A percentile compares a stretch with the other conserved stretches of the same genome.
phyloP scores from a whole-genome alignment of 2,329 filamentous ascomycete species.

The Fusarium algeriense region DNA sequence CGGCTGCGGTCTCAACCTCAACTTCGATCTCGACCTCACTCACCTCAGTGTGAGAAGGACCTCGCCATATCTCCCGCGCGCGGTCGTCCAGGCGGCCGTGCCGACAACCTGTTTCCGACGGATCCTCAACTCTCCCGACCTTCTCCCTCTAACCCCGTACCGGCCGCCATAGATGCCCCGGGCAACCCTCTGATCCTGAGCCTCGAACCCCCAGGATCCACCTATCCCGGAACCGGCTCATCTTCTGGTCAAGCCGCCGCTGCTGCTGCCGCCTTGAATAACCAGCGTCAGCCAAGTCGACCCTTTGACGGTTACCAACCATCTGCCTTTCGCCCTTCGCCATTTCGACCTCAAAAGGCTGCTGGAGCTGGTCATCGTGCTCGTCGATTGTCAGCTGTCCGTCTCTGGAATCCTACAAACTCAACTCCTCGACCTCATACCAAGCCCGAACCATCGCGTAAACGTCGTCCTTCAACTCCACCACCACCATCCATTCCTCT shows the following conservation, averaged over 20 bases:
- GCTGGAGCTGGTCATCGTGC: constrained; percentile 48
- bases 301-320: constrained; percentile 32
- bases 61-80: constrained; percentile 50
- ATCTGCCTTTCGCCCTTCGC: constrained; percentile 40
- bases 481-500: constrained; percentile 65
- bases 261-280: constrained; percentile 40
- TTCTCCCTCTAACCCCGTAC: constrained; percentile 37
- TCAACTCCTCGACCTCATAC: constrained; percentile 63
- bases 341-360: constrained; percentile 60
- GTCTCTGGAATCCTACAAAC: constrained; percentile 72
- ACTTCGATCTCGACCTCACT: constrained; percentile 22
- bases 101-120: constrained; percentile 59
- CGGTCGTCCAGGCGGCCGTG: constrained; percentile 62
- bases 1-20: constrained; percentile 4
- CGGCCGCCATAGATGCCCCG: constrained; percentile 49
- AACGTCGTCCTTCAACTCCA: constrained; percentile 65
- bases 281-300: constrained; percentile 16
- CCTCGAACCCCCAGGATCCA: constrained; percentile 49
- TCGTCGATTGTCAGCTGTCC: constrained; percentile 60
- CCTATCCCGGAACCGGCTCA: constrained; percentile 45
- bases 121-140: constrained; percentile 59
- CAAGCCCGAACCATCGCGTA: constrained; percentile 43
- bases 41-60: constrained; percentile 44
- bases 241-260: constrained; percentile 35
- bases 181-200: constrained; percentile 48